A percentile compares a stretch with the other conserved stretches of the same genome.
Evolutionary conservation across 2,329 filamentous ascomycete species (phyloP).

Genomic region (Neonectria punicea): DNA sequence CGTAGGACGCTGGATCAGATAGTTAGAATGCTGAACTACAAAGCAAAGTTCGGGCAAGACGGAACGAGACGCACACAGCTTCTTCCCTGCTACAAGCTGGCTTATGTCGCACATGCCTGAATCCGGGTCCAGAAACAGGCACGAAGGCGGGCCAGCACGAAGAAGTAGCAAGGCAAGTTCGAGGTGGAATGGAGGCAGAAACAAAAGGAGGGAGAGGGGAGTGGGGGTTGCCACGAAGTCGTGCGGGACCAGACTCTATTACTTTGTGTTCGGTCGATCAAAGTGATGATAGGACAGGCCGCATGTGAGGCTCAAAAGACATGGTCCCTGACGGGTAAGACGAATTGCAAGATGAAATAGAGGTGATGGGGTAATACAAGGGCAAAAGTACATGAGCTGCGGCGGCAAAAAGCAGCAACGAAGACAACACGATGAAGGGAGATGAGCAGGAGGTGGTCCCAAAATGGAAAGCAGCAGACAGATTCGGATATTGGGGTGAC

Average conservation of each 20-base stretch:
- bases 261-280: conserved; percentile 24
- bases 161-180: not conserved
- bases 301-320: conserved; percentile 7
- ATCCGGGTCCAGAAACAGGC: conserved; percentile 25
- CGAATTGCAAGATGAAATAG: conserved; percentile 12
- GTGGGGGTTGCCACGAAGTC: conserved; percentile 18
- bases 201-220: conserved; percentile 26
- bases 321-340: conserved; percentile 3
- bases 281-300: conserved; percentile 14
- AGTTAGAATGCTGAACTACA: conserved; percentile 26
- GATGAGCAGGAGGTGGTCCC: not conserved
- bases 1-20: conserved; percentile 29
- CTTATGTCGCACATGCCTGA: conserved; percentile 39
- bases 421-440: not conserved
- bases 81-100: conserved; percentile 31
- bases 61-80: conserved; percentile 35
- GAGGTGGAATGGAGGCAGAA: conserved; percentile 22
- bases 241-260: conserved; percentile 20
- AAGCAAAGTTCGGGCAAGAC: conserved; percentile 28
- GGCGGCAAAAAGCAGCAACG: conserved; percentile 5
- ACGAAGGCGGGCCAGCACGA: conserved; percentile 22
- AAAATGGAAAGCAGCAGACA: not conserved
- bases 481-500: not conserved
- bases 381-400: conserved; percentile 20
- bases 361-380: conserved; percentile 1